Evolutionary conservation across 129 eudicot species (phyloP).

Genomic region (Oenanthe sinensis): DNA sequence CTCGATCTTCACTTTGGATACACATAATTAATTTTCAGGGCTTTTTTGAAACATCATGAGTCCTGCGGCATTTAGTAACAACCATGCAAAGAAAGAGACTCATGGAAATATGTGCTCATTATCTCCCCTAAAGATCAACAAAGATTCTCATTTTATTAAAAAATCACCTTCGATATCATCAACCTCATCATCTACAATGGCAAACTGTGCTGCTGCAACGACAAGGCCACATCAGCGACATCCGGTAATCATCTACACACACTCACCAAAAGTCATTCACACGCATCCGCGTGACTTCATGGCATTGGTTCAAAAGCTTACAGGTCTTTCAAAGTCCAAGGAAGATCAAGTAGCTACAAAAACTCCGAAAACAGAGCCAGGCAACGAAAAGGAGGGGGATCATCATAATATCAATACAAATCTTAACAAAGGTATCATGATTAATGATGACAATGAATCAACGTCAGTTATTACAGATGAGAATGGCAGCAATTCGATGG

Average conservation of each 20-base stretch:
- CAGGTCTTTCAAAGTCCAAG: conserved; percentile 26
- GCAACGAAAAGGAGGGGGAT: conserved; percentile 3
- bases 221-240: conserved; percentile 21
- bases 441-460: conserved; percentile 37
- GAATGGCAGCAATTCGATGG: conserved; percentile 26
- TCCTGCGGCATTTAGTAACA: conserved; percentile 22
- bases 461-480: conserved; percentile 39
- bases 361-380: conserved; percentile 16
- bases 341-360: conserved; percentile 15
- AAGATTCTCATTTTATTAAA: conserved; percentile 29
- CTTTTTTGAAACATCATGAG: conserved; percentile 16
- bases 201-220: not conserved
- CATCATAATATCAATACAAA: not conserved
- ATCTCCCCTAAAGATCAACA: conserved; percentile 32
- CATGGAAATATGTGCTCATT: conserved; percentile 11
- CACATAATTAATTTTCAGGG: not conserved
- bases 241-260: conserved; percentile 56
- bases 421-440: not conserved
- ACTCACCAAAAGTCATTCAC: conserved; percentile 55
- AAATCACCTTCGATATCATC: conserved; percentile 21
- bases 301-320: conserved; percentile 57
- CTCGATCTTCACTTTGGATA: not conserved
- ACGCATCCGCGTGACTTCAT: conserved; percentile 52
- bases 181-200: conserved; percentile 25
- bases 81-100: conserved; percentile 27